phyloP scores from a whole-genome alignment of 2,329 filamentous ascomycete genomes.

The Diplodia seriata region DNA sequence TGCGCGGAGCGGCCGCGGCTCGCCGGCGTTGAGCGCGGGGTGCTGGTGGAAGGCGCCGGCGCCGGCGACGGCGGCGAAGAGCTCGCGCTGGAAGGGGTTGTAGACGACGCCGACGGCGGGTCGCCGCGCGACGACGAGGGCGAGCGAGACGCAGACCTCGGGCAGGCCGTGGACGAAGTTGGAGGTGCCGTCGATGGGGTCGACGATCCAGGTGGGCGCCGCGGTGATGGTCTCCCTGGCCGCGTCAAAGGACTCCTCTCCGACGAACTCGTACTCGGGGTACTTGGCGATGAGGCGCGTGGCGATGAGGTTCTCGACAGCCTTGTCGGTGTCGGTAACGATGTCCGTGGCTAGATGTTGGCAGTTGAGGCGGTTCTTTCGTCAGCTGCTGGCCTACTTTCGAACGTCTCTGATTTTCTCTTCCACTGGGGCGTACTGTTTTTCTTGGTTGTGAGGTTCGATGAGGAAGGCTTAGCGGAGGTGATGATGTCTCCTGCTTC shows the following conservation, averaged over 20 bases:
- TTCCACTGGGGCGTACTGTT: background rate
- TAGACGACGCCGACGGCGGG: conserved; percentile 24
- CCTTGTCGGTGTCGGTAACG: conserved; percentile 24
- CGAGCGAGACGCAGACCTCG: conserved; percentile 5
- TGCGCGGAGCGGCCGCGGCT: background rate
- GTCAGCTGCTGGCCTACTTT: background rate
- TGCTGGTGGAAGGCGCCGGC: conserved; percentile 1
- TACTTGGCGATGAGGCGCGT: conserved; percentile 19
- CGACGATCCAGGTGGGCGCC: conserved; percentile 18
- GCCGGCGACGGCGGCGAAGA: conserved; percentile 1
- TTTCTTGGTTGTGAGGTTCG: background rate
- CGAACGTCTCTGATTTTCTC: background rate
- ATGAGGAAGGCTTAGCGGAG: background rate
- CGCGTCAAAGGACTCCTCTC: conserved; percentile 14
- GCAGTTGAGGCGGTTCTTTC: background rate
- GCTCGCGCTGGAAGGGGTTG: conserved; percentile 20
- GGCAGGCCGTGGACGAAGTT: conserved; percentile 23
- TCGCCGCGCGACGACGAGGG: background rate
- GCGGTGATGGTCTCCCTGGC: background rate
- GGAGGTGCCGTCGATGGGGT: conserved; percentile 27
- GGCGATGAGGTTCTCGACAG: conserved; percentile 16
- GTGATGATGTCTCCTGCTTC: conserved; percentile 11
- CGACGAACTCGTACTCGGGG: conserved; percentile 21
- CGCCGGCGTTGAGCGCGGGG: background rate
- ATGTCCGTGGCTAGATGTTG: conserved; percentile 17